Base-by-base conservation (phyloP, 257 asterid genomes). In the Ilex asprella region DNA sequence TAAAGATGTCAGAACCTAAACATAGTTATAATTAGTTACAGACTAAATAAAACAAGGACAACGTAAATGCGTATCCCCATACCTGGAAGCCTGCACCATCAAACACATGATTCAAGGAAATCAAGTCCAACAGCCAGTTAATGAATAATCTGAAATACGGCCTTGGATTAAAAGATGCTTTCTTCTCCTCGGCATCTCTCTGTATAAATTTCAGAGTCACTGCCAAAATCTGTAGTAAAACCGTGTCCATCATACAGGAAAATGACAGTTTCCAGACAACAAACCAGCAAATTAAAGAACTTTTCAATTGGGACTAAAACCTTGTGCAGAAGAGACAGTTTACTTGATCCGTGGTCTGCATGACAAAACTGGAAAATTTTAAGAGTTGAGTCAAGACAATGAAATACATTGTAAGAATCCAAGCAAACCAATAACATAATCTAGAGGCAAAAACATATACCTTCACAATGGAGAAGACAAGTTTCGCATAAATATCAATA, bases 11-110 rank as follows among this genome's bases (percentile, higher is more conserved):
- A 92, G 67, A 54, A 86, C 96, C 99, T 92, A 73, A 64, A 54
- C 59, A 65, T 59, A 63, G 21, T 16, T 54, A 46, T 16, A 1
- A 31, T 31, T 47, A 11, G 15, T 63, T 49, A 60, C 67, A 55
- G n/a, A 12, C 11, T 46, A 46, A 46, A 58, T 29, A 39, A 30
- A 21, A 46, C 15, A 56, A 46, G 31, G 39, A 55, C 3, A 41
- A 31, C 16, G 32, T 2, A 11, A 46, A 73, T 32, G 59, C 41
- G 16, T 12, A 55, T 53, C 60, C 60, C 46, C 65, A 59, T 58
- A 92, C 99, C 95, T 89, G 97, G 67, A 89, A 86, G 75, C 86
- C 86, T 62, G 95, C 87, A 67, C 99, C 99, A 65, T 87, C 99
- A 71, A 79, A 85, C 59, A 89, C 83, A 27, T 96, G 95, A 7